Percentiles rank a stretch among this genome's conserved stretches.
Evolutionary conservation across 768 basidiomycete genomes (phyloP).

Genomic region (Auricularia auricula-judae): DNA sequence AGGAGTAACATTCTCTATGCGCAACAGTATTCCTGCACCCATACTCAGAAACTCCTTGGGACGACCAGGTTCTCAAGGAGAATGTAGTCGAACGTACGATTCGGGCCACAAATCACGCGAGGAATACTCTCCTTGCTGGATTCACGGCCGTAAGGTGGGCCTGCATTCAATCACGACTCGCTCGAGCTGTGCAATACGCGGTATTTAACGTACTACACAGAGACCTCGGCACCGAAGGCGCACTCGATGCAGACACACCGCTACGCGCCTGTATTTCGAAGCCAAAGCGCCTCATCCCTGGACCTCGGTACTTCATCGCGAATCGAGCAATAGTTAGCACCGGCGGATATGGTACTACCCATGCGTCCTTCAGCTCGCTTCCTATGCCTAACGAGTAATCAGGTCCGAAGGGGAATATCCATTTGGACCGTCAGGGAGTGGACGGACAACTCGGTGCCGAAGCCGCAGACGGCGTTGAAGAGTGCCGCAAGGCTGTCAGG

Average conservation of each 20-base stretch:
- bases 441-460: conserved; percentile 50
- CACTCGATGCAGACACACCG: conserved; percentile 47
- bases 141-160: conserved; percentile 51
- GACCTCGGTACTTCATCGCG: conserved; percentile 52
- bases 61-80: conserved; percentile 50
- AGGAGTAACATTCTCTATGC: background rate
- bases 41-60: conserved; percentile 50
- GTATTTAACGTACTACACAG: conserved; percentile 17
- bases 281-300: conserved; percentile 38
- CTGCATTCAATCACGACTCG: background rate
- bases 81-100: conserved; percentile 46
- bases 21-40: conserved; percentile 47
- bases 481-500: conserved; percentile 43
- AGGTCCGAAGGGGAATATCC: conserved; percentile 45
- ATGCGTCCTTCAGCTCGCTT: background rate
- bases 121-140: conserved; percentile 45
- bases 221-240: conserved; percentile 61
- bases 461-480: conserved; percentile 45
- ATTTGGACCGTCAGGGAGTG: conserved; percentile 37
- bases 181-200: background rate
- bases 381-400: background rate
- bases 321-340: conserved; percentile 49
- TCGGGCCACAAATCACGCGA: conserved; percentile 50
- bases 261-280: conserved; percentile 45
- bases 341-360: conserved; percentile 42